Percentiles rank a stretch among this genome's conserved stretches.
These are phyloP conservation scores for Apiospora malaysiana DNA, from an alignment of 2,329 filamentous ascomycete species.

Conservation along the genomic window DNA sequence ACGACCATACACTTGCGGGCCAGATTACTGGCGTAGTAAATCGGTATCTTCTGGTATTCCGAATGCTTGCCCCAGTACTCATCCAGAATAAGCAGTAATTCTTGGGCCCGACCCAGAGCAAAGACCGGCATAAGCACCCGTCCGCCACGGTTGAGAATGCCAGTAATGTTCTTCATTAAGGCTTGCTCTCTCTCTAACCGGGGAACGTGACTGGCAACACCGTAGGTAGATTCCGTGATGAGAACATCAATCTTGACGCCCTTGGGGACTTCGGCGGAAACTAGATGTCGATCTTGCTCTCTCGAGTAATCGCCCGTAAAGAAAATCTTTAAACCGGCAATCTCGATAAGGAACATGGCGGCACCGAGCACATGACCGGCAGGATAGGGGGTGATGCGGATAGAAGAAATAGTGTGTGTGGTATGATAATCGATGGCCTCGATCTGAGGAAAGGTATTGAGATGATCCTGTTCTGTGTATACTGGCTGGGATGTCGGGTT, in stretches of 20 bases:
- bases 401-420: slow-evolving; percentile 95
- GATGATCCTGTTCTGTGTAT: slow-evolving; percentile 94
- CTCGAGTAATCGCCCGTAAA: slow-evolving; percentile 98
- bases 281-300: slow-evolving; percentile 93
- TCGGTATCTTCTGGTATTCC: slow-evolving; percentile 88
- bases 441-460: slow-evolving; percentile 91
- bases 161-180: slow-evolving; percentile 93
- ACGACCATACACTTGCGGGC: slow-evolving; percentile 98
- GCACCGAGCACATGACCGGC: slow-evolving; percentile 97
- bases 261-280: slow-evolving; percentile 88
- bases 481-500: slow-evolving; percentile 73
- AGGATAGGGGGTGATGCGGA: slow-evolving; percentile 95
- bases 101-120: slow-evolving; percentile 90
- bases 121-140: slow-evolving; percentile 95
- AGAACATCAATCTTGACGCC: slow-evolving; percentile 93
- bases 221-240: slow-evolving; percentile 97
- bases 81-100: slow-evolving; percentile 91
- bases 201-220: slow-evolving; percentile 91
- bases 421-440: slow-evolving; percentile 99
- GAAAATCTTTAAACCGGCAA: slow-evolving; percentile 93
- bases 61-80: slow-evolving; percentile 94
- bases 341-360: slow-evolving; percentile 98
- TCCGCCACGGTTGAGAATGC: slow-evolving; percentile 88
- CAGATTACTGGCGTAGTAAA: slow-evolving; percentile 96
- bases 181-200: slow-evolving; percentile 89